phyloP scores from a whole-genome alignment of 768 basidiomycete species.

The Russula griseocarnosa region DNA sequence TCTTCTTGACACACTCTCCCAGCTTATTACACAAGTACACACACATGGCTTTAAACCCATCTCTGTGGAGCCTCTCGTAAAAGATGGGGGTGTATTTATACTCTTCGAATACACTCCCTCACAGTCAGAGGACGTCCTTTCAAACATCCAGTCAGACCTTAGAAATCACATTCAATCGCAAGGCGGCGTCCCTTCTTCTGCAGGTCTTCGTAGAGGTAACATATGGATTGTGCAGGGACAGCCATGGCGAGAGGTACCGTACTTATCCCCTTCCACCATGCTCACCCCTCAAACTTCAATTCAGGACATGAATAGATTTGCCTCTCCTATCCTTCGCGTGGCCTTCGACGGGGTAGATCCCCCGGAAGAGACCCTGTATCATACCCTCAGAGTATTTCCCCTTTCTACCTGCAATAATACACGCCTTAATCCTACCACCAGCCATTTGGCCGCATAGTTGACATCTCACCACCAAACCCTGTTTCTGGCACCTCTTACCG shows the following conservation, averaged over 20 bases:
- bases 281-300: not conserved
- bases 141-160: slow-evolving; percentile 48
- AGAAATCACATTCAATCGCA: slow-evolving; percentile 42
- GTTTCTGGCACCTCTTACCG: slow-evolving; percentile 65
- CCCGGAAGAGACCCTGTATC: slow-evolving; percentile 72
- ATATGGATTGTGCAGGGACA: slow-evolving; percentile 72
- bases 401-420: slow-evolving; percentile 6
- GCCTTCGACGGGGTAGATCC: slow-evolving; percentile 88
- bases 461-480: slow-evolving; percentile 57
- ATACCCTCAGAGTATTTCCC: slow-evolving; percentile 63
- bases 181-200: slow-evolving; percentile 64
- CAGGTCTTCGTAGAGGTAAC: slow-evolving; percentile 46
- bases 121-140: slow-evolving; percentile 35
- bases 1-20: slow-evolving; percentile 48
- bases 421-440: slow-evolving; percentile 33
- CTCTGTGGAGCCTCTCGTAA: slow-evolving; percentile 58
- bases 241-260: slow-evolving; percentile 73
- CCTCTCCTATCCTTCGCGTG: slow-evolving; percentile 68
- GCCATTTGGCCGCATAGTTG: slow-evolving; percentile 79
- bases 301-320: slow-evolving; percentile 83
- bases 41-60: slow-evolving; percentile 58
- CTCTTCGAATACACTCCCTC: slow-evolving; percentile 54
- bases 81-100: slow-evolving; percentile 87
- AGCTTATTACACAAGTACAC: slow-evolving; percentile 49
- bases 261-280: not conserved